A percentile compares a stretch with the other conserved stretches of the same genome.
These are phyloP conservation scores for Candida ponderosae DNA, from an alignment of 805 yeast species.

Conservation along the genomic window DNA sequence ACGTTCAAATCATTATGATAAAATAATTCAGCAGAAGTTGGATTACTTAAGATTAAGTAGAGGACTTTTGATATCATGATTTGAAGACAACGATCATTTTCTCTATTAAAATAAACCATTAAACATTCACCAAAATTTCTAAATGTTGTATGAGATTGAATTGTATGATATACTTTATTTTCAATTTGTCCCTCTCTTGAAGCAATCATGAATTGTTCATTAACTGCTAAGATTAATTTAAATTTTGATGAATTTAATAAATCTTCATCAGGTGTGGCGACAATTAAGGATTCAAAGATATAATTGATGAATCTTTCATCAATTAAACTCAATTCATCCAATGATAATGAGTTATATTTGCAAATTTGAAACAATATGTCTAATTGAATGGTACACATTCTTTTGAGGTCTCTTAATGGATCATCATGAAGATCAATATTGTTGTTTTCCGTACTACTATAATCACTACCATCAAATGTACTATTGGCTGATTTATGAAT, in stretches of 20 bases:
- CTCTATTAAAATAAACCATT: constrained; percentile 72
- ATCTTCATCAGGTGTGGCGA: constrained; percentile 41
- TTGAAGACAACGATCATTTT: constrained; percentile 60
- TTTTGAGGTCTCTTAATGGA: constrained; percentile 25
- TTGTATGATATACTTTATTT: constrained; percentile 49
- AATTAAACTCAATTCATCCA: constrained; percentile 33
- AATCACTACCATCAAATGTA: not conserved
- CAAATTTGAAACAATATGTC: constrained; percentile 51
- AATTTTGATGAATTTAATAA: constrained; percentile 60
- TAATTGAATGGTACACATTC: constrained; percentile 35
- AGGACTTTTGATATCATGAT: constrained; percentile 74
- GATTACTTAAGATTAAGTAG: constrained; percentile 62
- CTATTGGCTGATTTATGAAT: constrained; percentile 2
- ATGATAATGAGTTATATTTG: constrained; percentile 36
- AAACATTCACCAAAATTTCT: constrained; percentile 59
- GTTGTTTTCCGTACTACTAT: not conserved
- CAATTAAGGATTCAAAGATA: constrained; percentile 38
- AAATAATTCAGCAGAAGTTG: constrained; percentile 52
- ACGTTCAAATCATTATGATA: constrained; percentile 83
- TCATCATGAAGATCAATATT: constrained; percentile 24
- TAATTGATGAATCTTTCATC: constrained; percentile 38
- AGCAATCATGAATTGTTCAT: constrained; percentile 81
- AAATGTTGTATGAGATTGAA: constrained; percentile 36
- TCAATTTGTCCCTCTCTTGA: constrained; percentile 22
- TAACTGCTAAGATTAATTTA: constrained; percentile 63